Conservation (phyloP, 192 early-diverging fungal species). For the Coemansia sp. region DNA sequence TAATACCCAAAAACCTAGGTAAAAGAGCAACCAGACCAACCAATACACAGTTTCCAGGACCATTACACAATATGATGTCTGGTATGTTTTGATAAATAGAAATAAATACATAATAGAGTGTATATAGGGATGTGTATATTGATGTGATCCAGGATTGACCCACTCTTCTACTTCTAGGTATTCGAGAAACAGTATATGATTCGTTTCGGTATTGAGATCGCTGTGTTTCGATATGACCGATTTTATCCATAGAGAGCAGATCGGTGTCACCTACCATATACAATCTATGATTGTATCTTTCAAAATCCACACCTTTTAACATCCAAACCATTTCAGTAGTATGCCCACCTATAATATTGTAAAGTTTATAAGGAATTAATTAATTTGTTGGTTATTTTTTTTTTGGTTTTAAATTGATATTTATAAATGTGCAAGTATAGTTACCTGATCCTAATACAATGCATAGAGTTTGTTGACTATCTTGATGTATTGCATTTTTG, state of each 20-base stretch:
- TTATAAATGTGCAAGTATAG: no score
- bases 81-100: conserved; percentile 52
- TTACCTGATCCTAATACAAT: conserved; percentile 39
- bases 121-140: conserved; percentile 48
- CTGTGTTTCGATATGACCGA: no score
- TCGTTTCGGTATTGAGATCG: no score
- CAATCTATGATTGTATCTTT: conserved; percentile 58
- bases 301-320: conserved; percentile 56
- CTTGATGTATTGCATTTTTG: conserved; percentile 23
- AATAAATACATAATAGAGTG: conserved; percentile 13
- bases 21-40: conserved; percentile 61
- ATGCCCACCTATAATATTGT: conserved; percentile 89
- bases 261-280: conserved; percentile 78
- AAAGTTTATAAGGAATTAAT: not conserved
- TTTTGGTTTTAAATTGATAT: no score
- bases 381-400: not conserved
- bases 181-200: conserved; percentile 46
- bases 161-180: conserved; percentile 74
- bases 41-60: conserved; percentile 84
- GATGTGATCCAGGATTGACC: conserved; percentile 63
- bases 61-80: conserved; percentile 79
- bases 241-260: conserved; percentile 56
- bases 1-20: conserved; percentile 55
- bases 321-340: conserved; percentile 88
- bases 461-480: conserved; percentile 11